Percentiles rank a stretch among this genome's conserved stretches.
Conservation (phyloP, 345 rosid species). For the Alliaria petiolata region DNA sequence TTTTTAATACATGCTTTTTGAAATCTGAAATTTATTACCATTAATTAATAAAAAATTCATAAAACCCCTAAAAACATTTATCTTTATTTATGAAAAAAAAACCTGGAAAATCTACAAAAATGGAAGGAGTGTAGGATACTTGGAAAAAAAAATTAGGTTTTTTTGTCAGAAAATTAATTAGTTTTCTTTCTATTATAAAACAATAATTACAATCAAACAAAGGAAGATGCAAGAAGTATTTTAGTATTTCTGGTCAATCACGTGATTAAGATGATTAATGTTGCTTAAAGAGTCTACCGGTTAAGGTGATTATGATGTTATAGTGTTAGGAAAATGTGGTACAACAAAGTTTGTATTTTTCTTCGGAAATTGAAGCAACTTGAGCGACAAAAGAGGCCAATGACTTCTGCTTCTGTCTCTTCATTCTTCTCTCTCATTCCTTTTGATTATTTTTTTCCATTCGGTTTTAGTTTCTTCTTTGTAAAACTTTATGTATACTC, state of each 20-base stretch:
- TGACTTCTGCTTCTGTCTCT: not conserved
- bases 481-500: not conserved
- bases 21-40: too few relatives aligned
- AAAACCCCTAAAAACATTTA: too few relatives aligned
- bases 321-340: not conserved
- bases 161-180: too few relatives aligned
- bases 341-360: slow-evolving; percentile 11
- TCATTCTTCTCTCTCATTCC: not conserved
- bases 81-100: too few relatives aligned
- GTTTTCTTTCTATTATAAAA: not conserved
- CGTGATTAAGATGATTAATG: slow-evolving; percentile 16
- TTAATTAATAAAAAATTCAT: too few relatives aligned
- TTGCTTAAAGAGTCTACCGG: not conserved
- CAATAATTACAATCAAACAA: not conserved
- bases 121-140: too few relatives aligned
- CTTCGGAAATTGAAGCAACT: slow-evolving; percentile 10
- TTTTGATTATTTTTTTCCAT: not conserved
- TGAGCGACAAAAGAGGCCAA: not conserved
- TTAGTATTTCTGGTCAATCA: not conserved
- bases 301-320: slow-evolving; percentile 6
- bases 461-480: not conserved
- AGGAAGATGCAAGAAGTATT: not conserved
- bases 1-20: too few relatives aligned
- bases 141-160: too few relatives aligned
- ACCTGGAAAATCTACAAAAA: too few relatives aligned